Conservation (phyloP, 371 early-diverging fungal species). For the Mucor irregularis region DNA sequence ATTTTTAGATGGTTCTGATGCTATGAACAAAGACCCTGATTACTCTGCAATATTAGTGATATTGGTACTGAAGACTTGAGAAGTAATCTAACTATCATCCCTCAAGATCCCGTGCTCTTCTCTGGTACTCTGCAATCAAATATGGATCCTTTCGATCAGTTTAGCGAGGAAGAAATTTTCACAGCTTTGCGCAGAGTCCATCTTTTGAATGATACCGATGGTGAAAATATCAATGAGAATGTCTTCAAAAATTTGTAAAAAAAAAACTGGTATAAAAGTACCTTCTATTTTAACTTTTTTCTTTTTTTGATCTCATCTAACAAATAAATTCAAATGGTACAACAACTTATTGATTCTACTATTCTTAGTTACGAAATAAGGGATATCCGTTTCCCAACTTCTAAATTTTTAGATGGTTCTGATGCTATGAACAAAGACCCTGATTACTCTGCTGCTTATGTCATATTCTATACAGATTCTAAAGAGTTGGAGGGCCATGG, state of each 20-base stretch:
- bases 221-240: constrained; percentile 22
- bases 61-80: constrained; percentile 75
- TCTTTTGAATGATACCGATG: constrained; percentile 27
- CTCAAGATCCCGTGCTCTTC: constrained; percentile 75
- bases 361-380: constrained; percentile 47
- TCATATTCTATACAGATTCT: constrained; percentile 46
- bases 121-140: constrained; percentile 67
- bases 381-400: constrained; percentile 56
- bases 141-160: constrained; percentile 66
- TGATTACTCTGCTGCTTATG: constrained; percentile 56
- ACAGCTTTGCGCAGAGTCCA: constrained; percentile 59
- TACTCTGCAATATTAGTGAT: constrained; percentile 66
- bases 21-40: constrained; percentile 58
- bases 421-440: constrained; percentile 61
- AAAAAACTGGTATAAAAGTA: not conserved
- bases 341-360: constrained; percentile 16
- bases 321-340: not conserved
- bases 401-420: constrained; percentile 46
- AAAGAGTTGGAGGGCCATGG: constrained; percentile 42
- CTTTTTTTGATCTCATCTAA: not conserved
- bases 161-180: constrained; percentile 67
- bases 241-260: constrained; percentile 22
- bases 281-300: not conserved
- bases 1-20: constrained; percentile 51
- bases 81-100: constrained; percentile 70